phyloP scores from a whole-genome alignment of 208 protist genomes.

The Acanthamoeba triangularis region DNA sequence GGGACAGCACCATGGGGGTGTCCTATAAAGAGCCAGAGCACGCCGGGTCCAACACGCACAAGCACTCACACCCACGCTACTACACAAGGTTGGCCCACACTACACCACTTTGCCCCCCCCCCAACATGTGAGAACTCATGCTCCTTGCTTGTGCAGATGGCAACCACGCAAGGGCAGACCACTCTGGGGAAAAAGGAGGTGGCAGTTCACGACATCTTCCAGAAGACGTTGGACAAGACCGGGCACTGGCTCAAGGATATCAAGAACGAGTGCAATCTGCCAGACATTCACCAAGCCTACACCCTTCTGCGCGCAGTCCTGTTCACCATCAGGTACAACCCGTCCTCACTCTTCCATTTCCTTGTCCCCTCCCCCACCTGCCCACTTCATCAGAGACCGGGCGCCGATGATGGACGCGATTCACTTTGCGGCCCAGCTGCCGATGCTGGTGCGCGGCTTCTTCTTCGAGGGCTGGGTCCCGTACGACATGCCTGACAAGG shows the following conservation, averaged over 20 bases:
- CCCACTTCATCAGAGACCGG: neutral
- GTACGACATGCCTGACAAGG: constrained; percentile 17
- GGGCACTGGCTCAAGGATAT: constrained; percentile 69
- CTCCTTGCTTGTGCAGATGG: neutral
- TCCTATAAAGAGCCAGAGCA: neutral
- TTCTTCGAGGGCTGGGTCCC: constrained; percentile 66
- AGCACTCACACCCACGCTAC: constrained; percentile 16
- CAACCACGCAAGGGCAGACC: neutral
- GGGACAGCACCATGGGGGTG: neutral
- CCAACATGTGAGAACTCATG: neutral
- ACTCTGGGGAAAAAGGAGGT: neutral
- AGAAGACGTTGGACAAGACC: constrained; percentile 46
- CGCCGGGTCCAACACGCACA: no score
- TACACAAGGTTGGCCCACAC: no score
- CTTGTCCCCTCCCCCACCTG: neutral
- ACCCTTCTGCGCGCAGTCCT: constrained; percentile 36
- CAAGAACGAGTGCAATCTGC: constrained; percentile 28
- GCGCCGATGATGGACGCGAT: neutral
- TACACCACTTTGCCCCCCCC: no score
- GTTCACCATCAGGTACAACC: neutral
- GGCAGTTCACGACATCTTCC: constrained; percentile 53
- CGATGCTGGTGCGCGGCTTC: constrained; percentile 49
- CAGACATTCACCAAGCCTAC: constrained; percentile 61
- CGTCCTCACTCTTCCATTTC: neutral
- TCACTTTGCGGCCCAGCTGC: constrained; percentile 60